phyloP scores from a whole-genome alignment of 768 basidiomycete species.

The Tricholoma terreum region DNA sequence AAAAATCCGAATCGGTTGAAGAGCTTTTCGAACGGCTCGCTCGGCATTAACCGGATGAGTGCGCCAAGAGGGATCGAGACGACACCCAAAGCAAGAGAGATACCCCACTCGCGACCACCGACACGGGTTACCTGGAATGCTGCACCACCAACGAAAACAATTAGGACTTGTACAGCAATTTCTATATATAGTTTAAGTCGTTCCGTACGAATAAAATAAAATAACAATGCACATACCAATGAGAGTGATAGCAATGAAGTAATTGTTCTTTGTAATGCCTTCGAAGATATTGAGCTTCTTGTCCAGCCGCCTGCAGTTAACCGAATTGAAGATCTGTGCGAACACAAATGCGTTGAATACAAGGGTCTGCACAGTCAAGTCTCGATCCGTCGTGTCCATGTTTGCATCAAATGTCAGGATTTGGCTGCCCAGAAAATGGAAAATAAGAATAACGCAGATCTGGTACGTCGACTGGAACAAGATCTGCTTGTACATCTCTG shows the following conservation, averaged over 20 bases:
- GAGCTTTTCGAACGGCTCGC: constrained; percentile 66
- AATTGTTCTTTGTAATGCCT: constrained; percentile 74
- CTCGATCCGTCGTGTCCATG: constrained; percentile 28
- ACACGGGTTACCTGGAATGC: constrained; percentile 88
- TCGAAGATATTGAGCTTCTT: constrained; percentile 85
- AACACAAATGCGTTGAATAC: constrained; percentile 99
- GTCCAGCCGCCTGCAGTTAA: constrained; percentile 89
- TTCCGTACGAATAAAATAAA: not conserved
- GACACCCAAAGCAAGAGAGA: constrained; percentile 82
- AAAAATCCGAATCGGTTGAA: constrained; percentile 53
- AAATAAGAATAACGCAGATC: constrained; percentile 74
- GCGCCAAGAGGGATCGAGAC: constrained; percentile 87
- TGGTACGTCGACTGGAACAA: constrained; percentile 87
- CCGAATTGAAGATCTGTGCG: constrained; percentile 93
- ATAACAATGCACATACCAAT: constrained; percentile 65
- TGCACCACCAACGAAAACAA: constrained; percentile 87
- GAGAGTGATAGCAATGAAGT: constrained; percentile 80
- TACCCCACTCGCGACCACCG: constrained; percentile 86
- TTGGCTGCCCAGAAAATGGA: constrained; percentile 77
- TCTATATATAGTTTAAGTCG: constrained; percentile 44
- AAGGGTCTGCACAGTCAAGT: constrained; percentile 65
- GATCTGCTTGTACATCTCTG: constrained; percentile 98
- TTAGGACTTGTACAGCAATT: constrained; percentile 80
- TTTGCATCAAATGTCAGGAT: constrained; percentile 60
- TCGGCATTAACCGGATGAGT: constrained; percentile 78